Evolutionary conservation across 2,329 filamentous ascomycete species (phyloP).

Genomic region (Cordyceps fumosorosea): DNA sequence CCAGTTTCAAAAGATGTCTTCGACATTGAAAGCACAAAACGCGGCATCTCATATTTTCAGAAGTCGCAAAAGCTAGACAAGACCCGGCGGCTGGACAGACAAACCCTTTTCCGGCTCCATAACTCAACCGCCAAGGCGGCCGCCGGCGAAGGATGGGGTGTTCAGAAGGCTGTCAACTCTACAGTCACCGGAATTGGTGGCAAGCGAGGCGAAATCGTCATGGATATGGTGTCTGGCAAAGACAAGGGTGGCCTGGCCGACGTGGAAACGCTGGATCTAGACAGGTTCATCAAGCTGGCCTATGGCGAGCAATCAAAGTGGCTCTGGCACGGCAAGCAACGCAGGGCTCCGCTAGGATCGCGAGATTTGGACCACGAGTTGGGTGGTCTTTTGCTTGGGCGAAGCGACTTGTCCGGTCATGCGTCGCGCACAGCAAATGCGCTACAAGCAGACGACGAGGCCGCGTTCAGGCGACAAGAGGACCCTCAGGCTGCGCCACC

Average conservation of each 20-base stretch:
- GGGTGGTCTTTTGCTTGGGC: neutral
- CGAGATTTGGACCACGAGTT: conserved; percentile 40
- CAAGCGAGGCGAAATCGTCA: conserved; percentile 88
- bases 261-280: conserved; percentile 85
- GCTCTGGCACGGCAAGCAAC: conserved; percentile 88
- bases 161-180: conserved; percentile 90
- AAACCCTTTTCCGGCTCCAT: conserved; percentile 76
- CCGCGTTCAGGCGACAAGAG: neutral
- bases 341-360: conserved; percentile 51
- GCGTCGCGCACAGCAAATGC: conserved; percentile 24
- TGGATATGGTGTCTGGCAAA: conserved; percentile 83
- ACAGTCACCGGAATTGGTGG: conserved; percentile 90
- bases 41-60: conserved; percentile 81
- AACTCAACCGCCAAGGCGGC: conserved; percentile 83
- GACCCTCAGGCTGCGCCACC: neutral
- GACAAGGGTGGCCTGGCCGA: conserved; percentile 89
- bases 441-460: conserved; percentile 31
- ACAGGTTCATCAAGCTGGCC: conserved; percentile 70
- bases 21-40: conserved; percentile 74
- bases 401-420: neutral
- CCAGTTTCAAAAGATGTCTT: conserved; percentile 88
- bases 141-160: conserved; percentile 81
- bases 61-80: conserved; percentile 77
- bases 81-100: conserved; percentile 72
- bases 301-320: conserved; percentile 83